Conservation (phyloP, 768 basidiomycete genomes). For the Tremella fuciformis region DNA sequence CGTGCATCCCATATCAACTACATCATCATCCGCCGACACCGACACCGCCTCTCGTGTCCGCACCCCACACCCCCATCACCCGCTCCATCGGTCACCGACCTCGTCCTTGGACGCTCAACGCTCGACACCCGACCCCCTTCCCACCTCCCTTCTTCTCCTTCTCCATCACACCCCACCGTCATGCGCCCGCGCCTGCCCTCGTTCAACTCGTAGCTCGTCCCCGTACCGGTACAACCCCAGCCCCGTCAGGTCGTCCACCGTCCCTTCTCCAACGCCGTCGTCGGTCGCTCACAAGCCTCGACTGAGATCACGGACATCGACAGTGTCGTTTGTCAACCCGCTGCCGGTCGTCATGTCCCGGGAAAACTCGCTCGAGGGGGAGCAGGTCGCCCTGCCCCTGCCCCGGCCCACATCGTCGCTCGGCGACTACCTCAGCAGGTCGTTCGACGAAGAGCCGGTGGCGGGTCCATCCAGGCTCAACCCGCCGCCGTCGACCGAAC, state of each 20-base stretch:
- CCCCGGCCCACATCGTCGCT: background rate
- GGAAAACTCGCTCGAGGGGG: constrained; percentile 37
- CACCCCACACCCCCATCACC: too few species aligned
- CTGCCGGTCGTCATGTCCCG: constrained; percentile 42
- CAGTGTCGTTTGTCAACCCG: constrained; percentile 26
- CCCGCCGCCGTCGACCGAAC: background rate
- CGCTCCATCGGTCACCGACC: too few species aligned
- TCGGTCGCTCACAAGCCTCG: constrained; percentile 1
- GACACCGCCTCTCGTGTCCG: too few species aligned
- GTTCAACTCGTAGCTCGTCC: background rate
- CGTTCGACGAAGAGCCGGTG: background rate
- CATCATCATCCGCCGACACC: too few species aligned
- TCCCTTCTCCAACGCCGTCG: background rate
- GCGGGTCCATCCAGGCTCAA: constrained; percentile 20
- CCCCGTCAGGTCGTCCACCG: constrained; percentile 1
- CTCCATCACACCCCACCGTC: too few species aligned
- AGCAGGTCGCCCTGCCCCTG: background rate
- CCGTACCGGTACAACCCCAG: background rate
- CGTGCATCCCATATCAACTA: too few species aligned
- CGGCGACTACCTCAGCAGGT: background rate
- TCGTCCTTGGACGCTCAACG: too few species aligned
- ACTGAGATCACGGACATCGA: constrained; percentile 31
- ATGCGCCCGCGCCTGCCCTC: too few species aligned
- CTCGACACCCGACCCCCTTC: too few species aligned
- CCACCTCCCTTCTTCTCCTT: too few species aligned